These are phyloP conservation scores for Chimonanthus praecox DNA, from an alignment of 164 flowering plant species.

Conservation along the genomic window DNA sequence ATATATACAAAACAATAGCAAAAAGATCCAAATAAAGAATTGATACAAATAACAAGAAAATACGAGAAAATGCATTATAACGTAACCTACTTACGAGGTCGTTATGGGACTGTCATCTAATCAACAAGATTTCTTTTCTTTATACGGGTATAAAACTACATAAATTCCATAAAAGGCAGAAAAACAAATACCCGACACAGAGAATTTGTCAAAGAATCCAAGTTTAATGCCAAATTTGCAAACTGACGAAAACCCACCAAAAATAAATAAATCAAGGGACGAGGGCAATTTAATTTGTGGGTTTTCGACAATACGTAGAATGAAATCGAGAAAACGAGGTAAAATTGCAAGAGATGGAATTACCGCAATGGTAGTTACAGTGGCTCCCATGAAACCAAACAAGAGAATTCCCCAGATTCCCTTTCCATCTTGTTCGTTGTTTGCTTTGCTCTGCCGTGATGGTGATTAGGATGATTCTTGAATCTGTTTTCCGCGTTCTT, in stretches of 20 bases:
- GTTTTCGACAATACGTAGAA: background rate
- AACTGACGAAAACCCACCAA: background rate
- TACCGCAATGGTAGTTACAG: slow-evolving; percentile 67
- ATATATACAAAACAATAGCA: background rate
- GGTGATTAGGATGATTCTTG: background rate
- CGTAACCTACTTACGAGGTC: no score
- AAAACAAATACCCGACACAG: background rate
- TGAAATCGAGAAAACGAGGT: background rate
- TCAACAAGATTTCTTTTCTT: no score
- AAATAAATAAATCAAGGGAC: background rate
- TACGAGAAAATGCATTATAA: no score
- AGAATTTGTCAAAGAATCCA: background rate
- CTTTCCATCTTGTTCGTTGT: slow-evolving; percentile 23
- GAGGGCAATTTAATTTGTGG: background rate
- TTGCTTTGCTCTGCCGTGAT: background rate
- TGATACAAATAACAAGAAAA: background rate
- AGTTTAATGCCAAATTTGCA: background rate
- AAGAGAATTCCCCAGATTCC: slow-evolving; percentile 58
- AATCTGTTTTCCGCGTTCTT: background rate
- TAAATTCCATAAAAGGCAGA: background rate
- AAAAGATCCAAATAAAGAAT: background rate
- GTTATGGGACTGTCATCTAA: no score
- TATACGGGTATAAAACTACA: no score
- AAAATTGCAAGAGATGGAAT: background rate
- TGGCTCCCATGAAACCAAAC: slow-evolving; percentile 69